Evolutionary conservation across 805 yeast species (phyloP).

Genomic region (Candida quercuum): DNA sequence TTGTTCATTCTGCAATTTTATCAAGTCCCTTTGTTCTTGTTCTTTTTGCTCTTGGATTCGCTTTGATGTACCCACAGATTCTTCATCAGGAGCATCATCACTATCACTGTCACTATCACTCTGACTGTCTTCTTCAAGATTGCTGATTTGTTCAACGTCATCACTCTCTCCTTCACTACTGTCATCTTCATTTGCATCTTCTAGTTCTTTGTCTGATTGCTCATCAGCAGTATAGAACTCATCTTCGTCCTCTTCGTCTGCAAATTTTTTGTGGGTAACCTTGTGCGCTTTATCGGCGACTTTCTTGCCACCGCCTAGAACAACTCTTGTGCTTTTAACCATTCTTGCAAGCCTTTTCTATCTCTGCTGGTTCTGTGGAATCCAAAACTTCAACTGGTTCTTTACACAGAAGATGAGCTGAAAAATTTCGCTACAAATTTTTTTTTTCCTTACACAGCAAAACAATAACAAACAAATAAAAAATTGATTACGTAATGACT

Average conservation of each 20-base stretch:
- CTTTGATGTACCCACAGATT: slow-evolving; percentile 25
- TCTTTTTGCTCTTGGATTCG: slow-evolving; percentile 17
- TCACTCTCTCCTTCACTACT: slow-evolving; percentile 10
- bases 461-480: no score
- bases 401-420: no score
- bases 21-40: slow-evolving; percentile 23
- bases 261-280: slow-evolving; percentile 15
- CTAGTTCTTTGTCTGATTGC: slow-evolving; percentile 2
- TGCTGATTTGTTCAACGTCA: no score
- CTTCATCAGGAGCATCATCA: slow-evolving; percentile 51
- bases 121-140: no score
- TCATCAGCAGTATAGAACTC: slow-evolving; percentile 18
- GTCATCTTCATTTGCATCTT: slow-evolving; percentile 5
- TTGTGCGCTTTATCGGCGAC: slow-evolving; percentile 5
- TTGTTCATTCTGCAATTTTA: slow-evolving; percentile 19
- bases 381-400: no score
- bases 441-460: no score
- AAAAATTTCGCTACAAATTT: background rate
- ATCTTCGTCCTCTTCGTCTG: slow-evolving; percentile 16
- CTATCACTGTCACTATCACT: slow-evolving; percentile 6
- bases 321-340: background rate
- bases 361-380: slow-evolving; percentile 1
- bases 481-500: no score
- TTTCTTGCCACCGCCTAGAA: no score
- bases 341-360: slow-evolving; percentile 1